A percentile compares a stretch with the other conserved stretches of the same genome.
Conservation (phyloP, 495 filamentous ascomycete species). For the Hypoxylon crocopeplum region DNA sequence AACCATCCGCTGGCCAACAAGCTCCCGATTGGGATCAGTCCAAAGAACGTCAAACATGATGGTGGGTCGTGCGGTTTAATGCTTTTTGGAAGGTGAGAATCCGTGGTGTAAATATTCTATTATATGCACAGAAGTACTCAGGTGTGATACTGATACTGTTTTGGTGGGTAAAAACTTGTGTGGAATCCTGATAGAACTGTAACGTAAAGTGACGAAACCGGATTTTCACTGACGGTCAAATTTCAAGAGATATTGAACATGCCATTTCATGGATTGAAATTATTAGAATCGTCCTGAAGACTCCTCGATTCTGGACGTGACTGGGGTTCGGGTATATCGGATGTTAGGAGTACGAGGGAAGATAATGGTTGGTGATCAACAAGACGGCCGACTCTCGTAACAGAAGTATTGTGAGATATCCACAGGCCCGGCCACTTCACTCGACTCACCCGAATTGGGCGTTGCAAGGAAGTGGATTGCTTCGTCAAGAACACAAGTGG, state of each 20-base stretch:
- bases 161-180: background rate
- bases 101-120: background rate
- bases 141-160: background rate
- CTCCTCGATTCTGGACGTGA: background rate
- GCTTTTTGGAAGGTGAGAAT: background rate
- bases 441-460: background rate
- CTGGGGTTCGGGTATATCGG: background rate
- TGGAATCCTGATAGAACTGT: background rate
- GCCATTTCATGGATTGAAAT: constrained; percentile 11
- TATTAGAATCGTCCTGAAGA: background rate
- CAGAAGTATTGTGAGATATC: constrained; percentile 7
- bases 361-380: background rate
- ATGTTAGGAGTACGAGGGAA: background rate
- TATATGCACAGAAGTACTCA: background rate
- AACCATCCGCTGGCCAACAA: constrained; percentile 50
- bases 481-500: constrained; percentile 1
- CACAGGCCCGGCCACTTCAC: background rate
- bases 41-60: constrained; percentile 62
- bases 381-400: constrained; percentile 10
- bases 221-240: constrained; percentile 7
- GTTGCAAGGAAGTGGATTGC: background rate
- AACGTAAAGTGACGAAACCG: constrained; percentile 5
- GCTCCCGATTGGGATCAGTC: constrained; percentile 54
- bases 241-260: constrained; percentile 8
- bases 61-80: background rate